phyloP scores from a whole-genome alignment of 371 early-diverging fungal genomes.

The Actinomucor elegans region DNA sequence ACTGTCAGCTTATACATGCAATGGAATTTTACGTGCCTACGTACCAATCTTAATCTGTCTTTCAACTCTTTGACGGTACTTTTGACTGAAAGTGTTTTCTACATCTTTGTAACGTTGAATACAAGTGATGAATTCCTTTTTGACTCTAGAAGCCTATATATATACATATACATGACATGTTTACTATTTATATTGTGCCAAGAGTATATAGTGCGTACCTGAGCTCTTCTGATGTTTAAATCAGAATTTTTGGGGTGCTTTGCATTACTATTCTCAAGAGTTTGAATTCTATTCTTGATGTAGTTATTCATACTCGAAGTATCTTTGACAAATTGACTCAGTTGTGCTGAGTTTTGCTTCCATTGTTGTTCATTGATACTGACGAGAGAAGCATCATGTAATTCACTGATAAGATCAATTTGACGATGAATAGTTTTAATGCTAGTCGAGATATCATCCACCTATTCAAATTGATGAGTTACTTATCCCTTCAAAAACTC shows the following conservation, averaged over 20 bases:
- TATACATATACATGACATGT: background rate
- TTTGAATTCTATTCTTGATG: constrained; percentile 60
- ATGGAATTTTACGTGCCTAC: background rate
- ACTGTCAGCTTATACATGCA: too few species aligned
- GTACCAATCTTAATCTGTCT: constrained; percentile 84
- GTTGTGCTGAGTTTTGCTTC: constrained; percentile 52
- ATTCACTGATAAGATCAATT: constrained; percentile 58
- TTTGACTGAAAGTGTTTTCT: constrained; percentile 79
- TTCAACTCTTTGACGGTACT: constrained; percentile 83
- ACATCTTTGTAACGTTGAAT: constrained; percentile 82
- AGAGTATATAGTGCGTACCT: too few species aligned
- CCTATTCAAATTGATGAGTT: constrained; percentile 29
- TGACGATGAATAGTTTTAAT: constrained; percentile 56
- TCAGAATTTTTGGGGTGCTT: constrained; percentile 23
- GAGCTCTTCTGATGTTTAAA: constrained; percentile 32
- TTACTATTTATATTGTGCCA: too few species aligned
- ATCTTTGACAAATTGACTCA: constrained; percentile 58
- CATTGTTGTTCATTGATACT: constrained; percentile 64
- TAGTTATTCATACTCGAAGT: constrained; percentile 55
- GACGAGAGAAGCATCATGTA: constrained; percentile 64
- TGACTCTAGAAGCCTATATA: constrained; percentile 67
- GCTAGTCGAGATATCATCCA: constrained; percentile 57
- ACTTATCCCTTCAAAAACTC: background rate
- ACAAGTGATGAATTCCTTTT: constrained; percentile 80
- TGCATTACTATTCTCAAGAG: constrained; percentile 29